Evolutionary conservation across 441 rosid species (phyloP).

Genomic region (Raphanus hybrid): DNA sequence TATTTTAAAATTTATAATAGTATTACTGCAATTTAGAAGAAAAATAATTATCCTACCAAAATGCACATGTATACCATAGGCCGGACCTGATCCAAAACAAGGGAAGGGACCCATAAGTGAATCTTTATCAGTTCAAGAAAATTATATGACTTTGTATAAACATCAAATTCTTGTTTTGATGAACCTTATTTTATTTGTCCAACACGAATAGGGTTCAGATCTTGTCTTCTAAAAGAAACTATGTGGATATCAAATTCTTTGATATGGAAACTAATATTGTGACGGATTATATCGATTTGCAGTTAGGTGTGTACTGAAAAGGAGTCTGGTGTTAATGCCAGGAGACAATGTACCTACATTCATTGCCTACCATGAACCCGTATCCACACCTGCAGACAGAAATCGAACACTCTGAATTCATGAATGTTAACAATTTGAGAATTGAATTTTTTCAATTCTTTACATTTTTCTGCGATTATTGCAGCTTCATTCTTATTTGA

Average conservation of each 20-base stretch:
- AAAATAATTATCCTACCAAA: no score
- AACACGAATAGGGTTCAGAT: background rate
- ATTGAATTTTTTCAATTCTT: background rate
- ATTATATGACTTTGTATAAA: background rate
- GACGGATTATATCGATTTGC: slow-evolving; percentile 26
- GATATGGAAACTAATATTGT: background rate
- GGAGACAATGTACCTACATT: slow-evolving; percentile 79
- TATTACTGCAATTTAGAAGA: no score
- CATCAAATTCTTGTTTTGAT: background rate
- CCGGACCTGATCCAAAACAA: background rate
- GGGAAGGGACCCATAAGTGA: background rate
- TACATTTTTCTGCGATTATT: background rate
- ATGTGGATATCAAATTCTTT: background rate
- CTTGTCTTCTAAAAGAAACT: slow-evolving; percentile 3
- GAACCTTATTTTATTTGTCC: slow-evolving; percentile 13
- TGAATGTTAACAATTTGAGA: slow-evolving; percentile 15
- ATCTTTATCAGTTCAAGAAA: background rate
- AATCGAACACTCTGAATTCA: slow-evolving; percentile 1
- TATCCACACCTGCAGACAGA: slow-evolving; percentile 1
- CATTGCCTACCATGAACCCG: slow-evolving; percentile 63
- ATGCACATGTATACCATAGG: no score
- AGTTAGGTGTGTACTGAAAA: slow-evolving; percentile 71
- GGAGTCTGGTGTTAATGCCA: slow-evolving; percentile 88
- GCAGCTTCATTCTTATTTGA: slow-evolving; percentile 5
- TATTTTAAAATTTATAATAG: no score